Percentiles rank a stretch among this genome's conserved stretches.
These are phyloP conservation scores for Fusarium sp. DNA, from an alignment of 2,329 filamentous ascomycete genomes.

Conservation along the genomic window DNA sequence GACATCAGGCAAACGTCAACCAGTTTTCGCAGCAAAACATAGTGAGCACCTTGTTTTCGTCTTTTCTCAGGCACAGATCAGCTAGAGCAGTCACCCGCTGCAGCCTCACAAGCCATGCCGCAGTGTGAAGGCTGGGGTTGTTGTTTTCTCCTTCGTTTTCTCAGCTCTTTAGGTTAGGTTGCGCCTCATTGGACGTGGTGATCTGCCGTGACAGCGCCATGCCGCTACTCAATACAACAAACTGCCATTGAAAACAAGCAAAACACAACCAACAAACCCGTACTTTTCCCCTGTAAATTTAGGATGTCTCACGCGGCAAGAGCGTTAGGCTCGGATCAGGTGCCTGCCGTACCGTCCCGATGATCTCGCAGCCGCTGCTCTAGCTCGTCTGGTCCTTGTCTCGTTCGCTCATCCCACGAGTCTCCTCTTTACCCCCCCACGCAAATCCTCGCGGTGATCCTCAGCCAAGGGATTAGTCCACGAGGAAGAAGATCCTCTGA, in stretches of 20 bases:
- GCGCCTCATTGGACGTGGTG: constrained; percentile 23
- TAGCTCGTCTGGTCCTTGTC: constrained; percentile 8
- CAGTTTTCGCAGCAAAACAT: neutral
- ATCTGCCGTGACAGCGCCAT: constrained; percentile 29
- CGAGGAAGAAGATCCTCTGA: constrained; percentile 34
- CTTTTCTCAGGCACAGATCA: constrained; percentile 24
- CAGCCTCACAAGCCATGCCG: constrained; percentile 26
- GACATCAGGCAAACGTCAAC: constrained; percentile 7
- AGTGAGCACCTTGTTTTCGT: constrained; percentile 9
- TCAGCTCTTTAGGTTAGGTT: constrained; percentile 3
- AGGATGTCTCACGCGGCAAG: constrained; percentile 27
- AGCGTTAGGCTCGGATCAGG: constrained; percentile 43
- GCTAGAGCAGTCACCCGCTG: constrained; percentile 24
- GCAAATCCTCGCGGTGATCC: constrained; percentile 3
- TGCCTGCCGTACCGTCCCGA: constrained; percentile 41
- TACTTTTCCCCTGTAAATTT: constrained; percentile 8
- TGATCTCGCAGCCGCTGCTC: constrained; percentile 40
- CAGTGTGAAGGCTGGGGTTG: neutral
- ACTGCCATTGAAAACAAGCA: constrained; percentile 17
- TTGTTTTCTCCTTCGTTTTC: constrained; percentile 41
- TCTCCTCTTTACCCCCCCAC: constrained; percentile 29
- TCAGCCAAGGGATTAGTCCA: constrained; percentile 39
- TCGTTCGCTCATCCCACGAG: constrained; percentile 18
- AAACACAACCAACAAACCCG: constrained; percentile 9
- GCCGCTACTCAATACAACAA: constrained; percentile 20